Percentiles rank a stretch among this genome's conserved stretches.
These are phyloP conservation scores for Cryphonectria nitschkei DNA, from an alignment of 2,329 filamentous ascomycete genomes.

Conservation along the genomic window DNA sequence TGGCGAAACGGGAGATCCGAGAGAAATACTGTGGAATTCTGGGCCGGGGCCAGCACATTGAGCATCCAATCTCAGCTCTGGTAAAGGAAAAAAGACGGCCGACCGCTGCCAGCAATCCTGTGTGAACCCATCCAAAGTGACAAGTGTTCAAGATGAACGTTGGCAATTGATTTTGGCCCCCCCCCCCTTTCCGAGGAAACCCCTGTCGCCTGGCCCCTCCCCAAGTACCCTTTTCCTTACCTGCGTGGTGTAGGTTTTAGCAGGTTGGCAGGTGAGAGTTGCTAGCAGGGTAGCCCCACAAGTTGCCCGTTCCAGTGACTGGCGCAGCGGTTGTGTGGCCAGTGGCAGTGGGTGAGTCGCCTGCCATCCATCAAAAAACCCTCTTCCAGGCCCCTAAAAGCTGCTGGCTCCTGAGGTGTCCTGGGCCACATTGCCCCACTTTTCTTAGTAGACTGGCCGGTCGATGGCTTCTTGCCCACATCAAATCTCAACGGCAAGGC, in stretches of 20 bases:
- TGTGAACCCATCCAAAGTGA: not conserved
- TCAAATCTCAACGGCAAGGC: conserved; percentile 30
- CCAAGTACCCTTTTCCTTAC: conserved; percentile 2
- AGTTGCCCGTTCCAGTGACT: conserved; percentile 28
- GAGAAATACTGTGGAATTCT: conserved; percentile 1
- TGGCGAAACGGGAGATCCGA: conserved; percentile 11
- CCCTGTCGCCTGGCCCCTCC: not conserved
- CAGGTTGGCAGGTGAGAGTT: not conserved
- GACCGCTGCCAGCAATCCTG: not conserved
- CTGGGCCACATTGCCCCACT: conserved; percentile 22
- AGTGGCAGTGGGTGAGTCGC: conserved; percentile 21
- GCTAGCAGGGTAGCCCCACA: conserved; percentile 22
- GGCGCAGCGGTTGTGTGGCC: conserved; percentile 21
- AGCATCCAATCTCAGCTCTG: not conserved
- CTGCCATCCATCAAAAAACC: conserved; percentile 16
- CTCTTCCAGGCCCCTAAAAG: not conserved
- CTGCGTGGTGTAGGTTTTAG: conserved; percentile 1
- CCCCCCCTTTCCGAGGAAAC: not conserved
- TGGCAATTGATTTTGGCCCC: conserved; percentile 3
- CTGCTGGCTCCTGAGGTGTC: not conserved
- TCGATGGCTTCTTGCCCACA: conserved; percentile 30
- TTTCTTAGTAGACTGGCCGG: conserved; percentile 26
- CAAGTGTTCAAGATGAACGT: conserved; percentile 7
- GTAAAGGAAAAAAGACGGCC: not conserved
- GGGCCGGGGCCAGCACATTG: conserved; percentile 1